Evolutionary conservation across 192 early-diverging fungal genomes (phyloP).

Genomic region (Haplosporangium gracile): DNA sequence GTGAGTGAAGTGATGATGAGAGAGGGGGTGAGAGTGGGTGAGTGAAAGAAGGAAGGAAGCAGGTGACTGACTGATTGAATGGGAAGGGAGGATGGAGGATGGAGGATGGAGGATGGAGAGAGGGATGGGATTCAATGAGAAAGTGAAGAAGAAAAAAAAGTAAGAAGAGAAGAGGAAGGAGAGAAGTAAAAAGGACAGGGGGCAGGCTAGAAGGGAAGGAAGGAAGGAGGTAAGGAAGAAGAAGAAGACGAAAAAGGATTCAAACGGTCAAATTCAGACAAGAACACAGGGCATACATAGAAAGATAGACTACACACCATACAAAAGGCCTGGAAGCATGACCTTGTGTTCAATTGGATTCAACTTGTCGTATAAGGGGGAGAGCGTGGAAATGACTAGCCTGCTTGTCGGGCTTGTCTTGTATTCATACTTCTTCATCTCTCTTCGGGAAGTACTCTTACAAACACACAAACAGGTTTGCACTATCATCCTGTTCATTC

Average conservation of each 20-base stretch:
- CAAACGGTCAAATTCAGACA: not conserved
- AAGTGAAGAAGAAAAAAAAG: not conserved
- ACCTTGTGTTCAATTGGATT: too few species aligned
- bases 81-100: not conserved
- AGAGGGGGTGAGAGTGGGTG: not conserved
- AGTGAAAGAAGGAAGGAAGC: not conserved
- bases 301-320: too few species aligned
- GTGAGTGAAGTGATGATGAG: not conserved
- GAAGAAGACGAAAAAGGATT: not conserved
- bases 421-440: too few species aligned
- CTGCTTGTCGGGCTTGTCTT: too few species aligned
- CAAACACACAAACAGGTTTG: too few species aligned
- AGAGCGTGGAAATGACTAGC: too few species aligned
- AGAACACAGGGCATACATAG: too few species aligned
- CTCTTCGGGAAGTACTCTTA: too few species aligned
- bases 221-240: not conserved
- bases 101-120: not conserved
- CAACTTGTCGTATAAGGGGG: too few species aligned
- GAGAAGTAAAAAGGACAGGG: not conserved
- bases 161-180: not conserved
- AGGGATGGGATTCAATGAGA: constrained; percentile 3
- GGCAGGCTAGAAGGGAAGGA: not conserved
- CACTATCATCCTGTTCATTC: too few species aligned
- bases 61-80: not conserved
- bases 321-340: too few species aligned